Evolutionary conservation across 208 protist genomes (phyloP).

Genomic region (Leishmania arabica): DNA sequence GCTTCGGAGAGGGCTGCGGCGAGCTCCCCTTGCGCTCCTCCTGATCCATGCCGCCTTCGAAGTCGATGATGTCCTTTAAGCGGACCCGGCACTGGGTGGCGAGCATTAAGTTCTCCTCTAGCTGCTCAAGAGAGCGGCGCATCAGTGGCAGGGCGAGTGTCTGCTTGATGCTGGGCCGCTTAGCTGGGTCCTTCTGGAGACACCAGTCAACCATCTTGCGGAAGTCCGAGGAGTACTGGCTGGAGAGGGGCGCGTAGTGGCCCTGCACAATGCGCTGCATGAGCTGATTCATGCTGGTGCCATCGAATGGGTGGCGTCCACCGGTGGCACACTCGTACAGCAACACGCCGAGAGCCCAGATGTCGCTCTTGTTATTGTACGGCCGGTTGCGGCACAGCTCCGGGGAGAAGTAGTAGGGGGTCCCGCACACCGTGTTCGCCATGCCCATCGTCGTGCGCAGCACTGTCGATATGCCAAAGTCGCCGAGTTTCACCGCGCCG

Average conservation of each 20-base stretch:
- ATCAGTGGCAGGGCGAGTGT: constrained; percentile 69
- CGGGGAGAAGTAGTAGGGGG: constrained; percentile 96
- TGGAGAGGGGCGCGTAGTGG: constrained; percentile 77
- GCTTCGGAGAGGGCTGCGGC: constrained; percentile 11
- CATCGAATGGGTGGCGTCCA: constrained; percentile 93
- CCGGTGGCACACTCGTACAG: constrained; percentile 89
- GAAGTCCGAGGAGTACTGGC: constrained; percentile 83
- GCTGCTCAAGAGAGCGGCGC: constrained; percentile 69
- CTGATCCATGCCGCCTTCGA: constrained; percentile 51
- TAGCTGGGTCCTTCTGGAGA: constrained; percentile 79
- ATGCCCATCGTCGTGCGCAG: constrained; percentile 92
- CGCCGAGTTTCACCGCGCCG: constrained; percentile 90
- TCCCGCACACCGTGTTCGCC: constrained; percentile 93
- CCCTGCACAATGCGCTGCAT: constrained; percentile 93
- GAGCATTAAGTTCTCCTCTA: constrained; percentile 91
- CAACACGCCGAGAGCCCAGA: constrained; percentile 93
- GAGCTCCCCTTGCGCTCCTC: constrained; percentile 20
- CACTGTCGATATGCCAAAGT: constrained; percentile 94
- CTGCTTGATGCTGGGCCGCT: constrained; percentile 84
- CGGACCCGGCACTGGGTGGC: constrained; percentile 87
- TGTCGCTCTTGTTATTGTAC: constrained; percentile 97
- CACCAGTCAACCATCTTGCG: constrained; percentile 89
- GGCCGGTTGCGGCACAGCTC: constrained; percentile 95
- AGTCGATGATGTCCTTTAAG: constrained; percentile 90
- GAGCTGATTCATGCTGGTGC: constrained; percentile 93